A percentile compares a stretch with the other conserved stretches of the same genome.
Conservation (phyloP, 805 yeast genomes). For the Candida tammaniensis region DNA sequence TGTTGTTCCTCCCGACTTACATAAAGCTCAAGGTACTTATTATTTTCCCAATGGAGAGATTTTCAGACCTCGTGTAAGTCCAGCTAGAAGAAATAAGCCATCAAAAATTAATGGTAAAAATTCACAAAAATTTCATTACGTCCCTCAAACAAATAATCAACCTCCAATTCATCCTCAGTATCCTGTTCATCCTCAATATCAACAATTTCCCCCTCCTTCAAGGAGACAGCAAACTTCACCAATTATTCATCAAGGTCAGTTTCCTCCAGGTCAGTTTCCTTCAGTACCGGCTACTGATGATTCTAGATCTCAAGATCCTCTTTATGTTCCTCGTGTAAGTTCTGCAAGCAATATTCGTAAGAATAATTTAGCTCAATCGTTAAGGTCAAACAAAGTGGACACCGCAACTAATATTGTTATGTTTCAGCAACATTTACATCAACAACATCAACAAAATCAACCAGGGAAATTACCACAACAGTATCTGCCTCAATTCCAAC, state of each 20-base stretch:
- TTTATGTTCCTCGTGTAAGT: no score
- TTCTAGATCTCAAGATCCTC: slow-evolving; percentile 8
- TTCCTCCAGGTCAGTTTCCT: background rate
- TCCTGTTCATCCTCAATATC: slow-evolving; percentile 1
- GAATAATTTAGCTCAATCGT: slow-evolving; percentile 11
- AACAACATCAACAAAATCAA: slow-evolving; percentile 14
- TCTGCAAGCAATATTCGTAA: slow-evolving; percentile 10
- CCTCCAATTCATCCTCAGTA: slow-evolving; percentile 1
- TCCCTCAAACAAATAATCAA: slow-evolving; percentile 3
- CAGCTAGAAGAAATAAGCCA: slow-evolving; percentile 40
- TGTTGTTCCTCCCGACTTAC: slow-evolving; percentile 3
- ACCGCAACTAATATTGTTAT: slow-evolving; percentile 15
- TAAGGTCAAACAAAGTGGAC: slow-evolving; percentile 13
- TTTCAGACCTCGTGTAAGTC: slow-evolving; percentile 45
- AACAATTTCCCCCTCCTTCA: background rate
- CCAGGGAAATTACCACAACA: slow-evolving; percentile 15
- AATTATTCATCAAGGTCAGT: background rate
- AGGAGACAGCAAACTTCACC: background rate
- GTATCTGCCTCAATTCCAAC: slow-evolving; percentile 15
- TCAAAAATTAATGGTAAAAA: slow-evolving; percentile 18
- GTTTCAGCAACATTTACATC: slow-evolving; percentile 14
- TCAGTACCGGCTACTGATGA: slow-evolving; percentile 2
- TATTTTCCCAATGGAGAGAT: slow-evolving; percentile 56
- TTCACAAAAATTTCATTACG: slow-evolving; percentile 3
- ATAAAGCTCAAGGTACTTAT: slow-evolving; percentile 23